These are phyloP conservation scores for Annulohypoxylon moriforme DNA, from an alignment of 495 filamentous ascomycete genomes.

Conservation along the genomic window DNA sequence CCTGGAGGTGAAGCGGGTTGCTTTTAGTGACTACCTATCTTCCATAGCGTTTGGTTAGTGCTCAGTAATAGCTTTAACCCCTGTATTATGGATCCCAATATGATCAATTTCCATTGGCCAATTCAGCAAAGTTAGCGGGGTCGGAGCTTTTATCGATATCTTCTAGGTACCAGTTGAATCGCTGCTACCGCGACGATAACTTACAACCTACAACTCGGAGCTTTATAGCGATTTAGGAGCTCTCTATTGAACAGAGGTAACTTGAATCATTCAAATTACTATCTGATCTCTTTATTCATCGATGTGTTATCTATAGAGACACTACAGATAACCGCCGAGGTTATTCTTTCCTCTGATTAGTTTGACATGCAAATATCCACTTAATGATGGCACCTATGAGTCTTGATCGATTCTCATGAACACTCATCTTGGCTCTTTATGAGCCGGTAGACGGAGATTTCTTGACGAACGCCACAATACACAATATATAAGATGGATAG, in stretches of 20 bases:
- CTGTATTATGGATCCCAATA: no score
- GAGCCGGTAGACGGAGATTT: not conserved
- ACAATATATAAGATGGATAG: constrained; percentile 59
- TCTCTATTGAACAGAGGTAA: not conserved
- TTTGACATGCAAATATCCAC: constrained; percentile 8
- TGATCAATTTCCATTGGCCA: constrained; percentile 36
- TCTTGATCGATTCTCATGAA: constrained; percentile 19
- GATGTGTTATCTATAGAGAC: not conserved
- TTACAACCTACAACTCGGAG: not conserved
- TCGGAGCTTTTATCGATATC: constrained; percentile 33
- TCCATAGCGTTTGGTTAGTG: no score
- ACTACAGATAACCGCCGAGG: not conserved
- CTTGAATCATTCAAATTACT: not conserved
- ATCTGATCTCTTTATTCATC: not conserved
- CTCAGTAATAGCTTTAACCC: no score
- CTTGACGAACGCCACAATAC: constrained; percentile 43
- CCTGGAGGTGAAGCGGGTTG: no score
- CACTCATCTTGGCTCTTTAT: not conserved
- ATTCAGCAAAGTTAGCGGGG: constrained; percentile 32
- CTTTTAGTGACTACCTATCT: no score
- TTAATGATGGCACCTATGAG: constrained; percentile 22
- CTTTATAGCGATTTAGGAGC: not conserved
- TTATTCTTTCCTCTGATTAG: not conserved
- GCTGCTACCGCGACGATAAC: not conserved
- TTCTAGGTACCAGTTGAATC: no score